phyloP scores from a whole-genome alignment of 106 monocot species.

The Acorus calamus region DNA sequence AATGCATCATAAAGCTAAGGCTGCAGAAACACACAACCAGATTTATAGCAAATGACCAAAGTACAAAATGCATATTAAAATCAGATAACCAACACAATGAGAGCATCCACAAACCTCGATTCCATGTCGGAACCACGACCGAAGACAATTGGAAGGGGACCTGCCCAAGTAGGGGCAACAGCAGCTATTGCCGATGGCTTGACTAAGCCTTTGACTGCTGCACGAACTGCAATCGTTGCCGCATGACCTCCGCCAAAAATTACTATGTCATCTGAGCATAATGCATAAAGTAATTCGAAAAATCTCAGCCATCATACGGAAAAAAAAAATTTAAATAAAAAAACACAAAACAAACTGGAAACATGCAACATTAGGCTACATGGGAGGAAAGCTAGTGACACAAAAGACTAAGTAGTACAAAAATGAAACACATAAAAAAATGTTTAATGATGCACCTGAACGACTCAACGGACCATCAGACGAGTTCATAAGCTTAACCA shows the following conservation, averaged over 20 bases:
- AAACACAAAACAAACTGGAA: too few relatives aligned
- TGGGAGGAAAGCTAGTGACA: too few relatives aligned
- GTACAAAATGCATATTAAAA: too few relatives aligned
- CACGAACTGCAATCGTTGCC: conserved; percentile 71
- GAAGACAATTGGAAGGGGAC: conserved; percentile 95
- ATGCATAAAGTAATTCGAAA: not conserved
- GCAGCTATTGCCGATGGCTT: conserved; percentile 65
- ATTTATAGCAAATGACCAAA: too few relatives aligned
- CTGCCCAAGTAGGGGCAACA: conserved; percentile 96
- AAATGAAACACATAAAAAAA: not conserved
- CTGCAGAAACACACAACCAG: too few relatives aligned
- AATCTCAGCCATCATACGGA: too few relatives aligned
- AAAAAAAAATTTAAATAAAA: too few relatives aligned
- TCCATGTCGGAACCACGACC: conserved; percentile 85
- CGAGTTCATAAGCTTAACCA: conserved; percentile 56
- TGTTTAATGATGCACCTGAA: conserved; percentile 32
- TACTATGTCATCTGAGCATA: conserved; percentile 29
- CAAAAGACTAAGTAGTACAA: not conserved
- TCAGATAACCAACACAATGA: too few relatives aligned
- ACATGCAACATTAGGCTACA: too few relatives aligned
- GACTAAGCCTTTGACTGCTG: conserved; percentile 55
- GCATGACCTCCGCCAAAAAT: conserved; percentile 87
- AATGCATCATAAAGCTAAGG: too few relatives aligned
- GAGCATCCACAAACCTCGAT: conserved; percentile 42
- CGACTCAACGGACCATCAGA: conserved; percentile 48